Conservation (phyloP, 2,329 filamentous ascomycete genomes). For the Zasmidium citrigriseum region DNA sequence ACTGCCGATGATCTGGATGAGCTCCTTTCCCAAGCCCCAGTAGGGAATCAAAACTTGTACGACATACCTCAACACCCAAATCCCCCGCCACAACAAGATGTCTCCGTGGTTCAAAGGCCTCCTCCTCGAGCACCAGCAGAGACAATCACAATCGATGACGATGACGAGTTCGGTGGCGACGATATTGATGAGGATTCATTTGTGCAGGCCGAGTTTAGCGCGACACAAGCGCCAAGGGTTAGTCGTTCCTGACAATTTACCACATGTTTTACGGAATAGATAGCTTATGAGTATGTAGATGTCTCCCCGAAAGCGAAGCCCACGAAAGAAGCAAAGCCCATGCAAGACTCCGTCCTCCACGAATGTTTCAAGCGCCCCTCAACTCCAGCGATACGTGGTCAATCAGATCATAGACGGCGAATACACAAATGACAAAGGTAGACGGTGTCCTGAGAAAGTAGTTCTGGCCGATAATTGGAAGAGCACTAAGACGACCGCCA, state of each 20-base stretch:
- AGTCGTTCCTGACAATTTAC: constrained; percentile 29
- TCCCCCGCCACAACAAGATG: constrained; percentile 17
- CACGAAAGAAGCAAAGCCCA: constrained; percentile 19
- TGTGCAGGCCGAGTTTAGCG: constrained; percentile 67
- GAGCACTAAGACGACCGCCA: constrained; percentile 63
- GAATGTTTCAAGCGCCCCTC: neutral
- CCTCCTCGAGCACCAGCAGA: constrained; percentile 4
- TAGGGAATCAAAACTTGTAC: constrained; percentile 41
- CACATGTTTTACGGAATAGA: constrained; percentile 25
- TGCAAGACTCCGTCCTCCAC: constrained; percentile 9
- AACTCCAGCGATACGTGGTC: constrained; percentile 68
- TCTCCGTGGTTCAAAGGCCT: neutral
- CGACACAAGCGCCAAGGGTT: constrained; percentile 65
- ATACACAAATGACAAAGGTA: constrained; percentile 65
- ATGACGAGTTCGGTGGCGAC: constrained; percentile 72
- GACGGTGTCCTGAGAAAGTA: constrained; percentile 63
- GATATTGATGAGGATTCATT: constrained; percentile 71
- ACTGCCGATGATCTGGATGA: constrained; percentile 61
- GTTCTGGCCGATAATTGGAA: constrained; percentile 80
- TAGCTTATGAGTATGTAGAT: constrained; percentile 37
- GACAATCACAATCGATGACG: constrained; percentile 37
- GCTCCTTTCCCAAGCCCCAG: constrained; percentile 48
- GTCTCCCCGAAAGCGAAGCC: constrained; percentile 25
- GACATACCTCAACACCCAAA: constrained; percentile 44
- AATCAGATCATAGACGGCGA: constrained; percentile 70